Percentiles rank a stretch among this genome's conserved stretches.
phyloP scores from a whole-genome alignment of 2,329 filamentous ascomycete species.

The Sphaceloma murrayae region DNA sequence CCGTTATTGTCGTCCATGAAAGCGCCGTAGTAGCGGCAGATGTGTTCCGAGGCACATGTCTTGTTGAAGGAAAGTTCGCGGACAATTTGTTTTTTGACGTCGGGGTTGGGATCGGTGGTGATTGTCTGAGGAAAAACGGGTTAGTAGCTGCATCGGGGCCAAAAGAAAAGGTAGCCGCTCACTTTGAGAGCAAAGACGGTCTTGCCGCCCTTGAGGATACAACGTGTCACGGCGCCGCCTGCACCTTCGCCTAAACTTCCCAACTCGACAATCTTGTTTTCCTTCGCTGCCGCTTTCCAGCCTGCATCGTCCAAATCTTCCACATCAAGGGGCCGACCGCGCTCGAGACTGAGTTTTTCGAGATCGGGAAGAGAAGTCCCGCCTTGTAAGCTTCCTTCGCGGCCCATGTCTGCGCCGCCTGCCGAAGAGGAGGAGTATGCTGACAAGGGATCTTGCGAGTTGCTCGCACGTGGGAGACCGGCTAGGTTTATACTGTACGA shows the following conservation, averaged over 20 bases:
- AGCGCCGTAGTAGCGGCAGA: slow-evolving; percentile 93
- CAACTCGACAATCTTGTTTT: slow-evolving; percentile 77
- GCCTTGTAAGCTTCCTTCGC: slow-evolving; percentile 69
- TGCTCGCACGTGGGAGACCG: slow-evolving; percentile 53
- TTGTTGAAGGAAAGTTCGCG: slow-evolving; percentile 97
- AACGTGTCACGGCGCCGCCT: slow-evolving; percentile 87
- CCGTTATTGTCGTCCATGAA: slow-evolving; percentile 94
- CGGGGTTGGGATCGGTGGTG: slow-evolving; percentile 93
- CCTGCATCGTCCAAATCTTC: slow-evolving; percentile 92
- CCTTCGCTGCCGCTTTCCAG: slow-evolving; percentile 85
- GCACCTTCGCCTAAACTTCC: slow-evolving; percentile 90
- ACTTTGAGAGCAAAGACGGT: slow-evolving; percentile 96
- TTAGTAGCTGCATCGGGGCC: slow-evolving; percentile 12
- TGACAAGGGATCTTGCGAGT: slow-evolving; percentile 80
- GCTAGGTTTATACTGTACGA: slow-evolving; percentile 80
- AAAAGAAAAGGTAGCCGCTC: slow-evolving; percentile 23
- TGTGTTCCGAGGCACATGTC: slow-evolving; percentile 88
- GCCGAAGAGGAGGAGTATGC: slow-evolving; percentile 60
- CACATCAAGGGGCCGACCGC: slow-evolving; percentile 75
- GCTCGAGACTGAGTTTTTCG: slow-evolving; percentile 72
- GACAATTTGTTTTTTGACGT: slow-evolving; percentile 97
- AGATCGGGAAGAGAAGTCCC: slow-evolving; percentile 52
- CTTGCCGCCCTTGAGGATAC: slow-evolving; percentile 80
- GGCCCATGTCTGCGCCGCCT: slow-evolving; percentile 60
- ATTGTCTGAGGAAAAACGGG: slow-evolving; percentile 57